These are phyloP conservation scores for Pythium sp. DNA, from an alignment of 352 stramenopile genomes.

Conservation along the genomic window DNA sequence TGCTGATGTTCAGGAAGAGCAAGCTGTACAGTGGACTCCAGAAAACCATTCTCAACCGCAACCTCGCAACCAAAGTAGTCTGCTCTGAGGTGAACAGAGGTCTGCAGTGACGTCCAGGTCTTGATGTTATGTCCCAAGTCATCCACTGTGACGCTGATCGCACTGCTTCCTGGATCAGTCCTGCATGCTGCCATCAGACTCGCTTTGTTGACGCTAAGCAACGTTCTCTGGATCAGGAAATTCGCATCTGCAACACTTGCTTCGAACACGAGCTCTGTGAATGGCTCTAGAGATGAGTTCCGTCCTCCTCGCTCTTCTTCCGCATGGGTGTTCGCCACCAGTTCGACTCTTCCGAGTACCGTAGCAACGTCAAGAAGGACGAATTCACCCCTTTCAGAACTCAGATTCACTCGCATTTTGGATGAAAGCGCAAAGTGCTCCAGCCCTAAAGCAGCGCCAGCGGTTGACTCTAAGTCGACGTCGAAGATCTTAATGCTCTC, in stretches of 20 bases:
- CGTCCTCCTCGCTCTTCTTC: neutral
- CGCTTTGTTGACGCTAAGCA: constrained; percentile 7
- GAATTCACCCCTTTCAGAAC: constrained; percentile 3
- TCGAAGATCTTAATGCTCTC: constrained; percentile 9
- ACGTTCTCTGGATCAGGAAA: constrained; percentile 9
- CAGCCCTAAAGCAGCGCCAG: neutral
- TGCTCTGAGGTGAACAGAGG: constrained; percentile 4
- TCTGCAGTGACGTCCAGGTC: constrained; percentile 7
- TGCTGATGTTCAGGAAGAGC: neutral
- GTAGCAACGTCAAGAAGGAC: neutral
- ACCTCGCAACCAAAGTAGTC: constrained; percentile 3
- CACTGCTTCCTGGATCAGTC: neutral
- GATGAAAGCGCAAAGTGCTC: neutral
- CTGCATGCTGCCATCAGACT: neutral
- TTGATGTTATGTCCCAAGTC: constrained; percentile 14
- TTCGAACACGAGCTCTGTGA: constrained; percentile 19
- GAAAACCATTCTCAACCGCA: neutral
- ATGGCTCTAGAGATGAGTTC: neutral
- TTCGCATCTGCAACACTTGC: constrained; percentile 17
- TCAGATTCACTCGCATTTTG: constrained; percentile 10
- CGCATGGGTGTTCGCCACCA: neutral
- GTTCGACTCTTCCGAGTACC: neutral
- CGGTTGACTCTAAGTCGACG: neutral
- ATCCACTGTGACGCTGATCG: constrained; percentile 3
- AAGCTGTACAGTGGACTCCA: neutral